These are phyloP conservation scores for Fraxinus nigra DNA, from an alignment of 305 asterid genomes.

Conservation along the genomic window DNA sequence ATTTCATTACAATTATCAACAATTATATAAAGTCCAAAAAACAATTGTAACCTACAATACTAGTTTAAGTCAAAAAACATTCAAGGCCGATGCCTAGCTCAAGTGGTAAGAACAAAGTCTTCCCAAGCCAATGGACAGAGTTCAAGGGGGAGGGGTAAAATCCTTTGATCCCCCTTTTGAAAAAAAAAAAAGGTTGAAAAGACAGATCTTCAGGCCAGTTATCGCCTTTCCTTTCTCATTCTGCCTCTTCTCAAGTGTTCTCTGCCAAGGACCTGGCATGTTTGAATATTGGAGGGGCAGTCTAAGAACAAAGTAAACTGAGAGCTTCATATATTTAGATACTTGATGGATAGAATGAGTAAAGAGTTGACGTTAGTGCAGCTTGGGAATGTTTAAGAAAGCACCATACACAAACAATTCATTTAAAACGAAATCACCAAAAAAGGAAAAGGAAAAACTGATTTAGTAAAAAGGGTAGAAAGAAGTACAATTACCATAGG, in stretches of 20 bases:
- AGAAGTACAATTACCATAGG: neutral
- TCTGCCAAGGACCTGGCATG: neutral
- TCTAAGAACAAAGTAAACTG: neutral
- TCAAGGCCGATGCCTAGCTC: neutral
- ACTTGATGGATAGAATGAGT: neutral
- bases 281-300: neutral
- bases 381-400: neutral
- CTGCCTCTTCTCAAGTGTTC: constrained; percentile 2
- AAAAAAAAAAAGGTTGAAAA: neutral
- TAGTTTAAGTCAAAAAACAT: constrained; percentile 4
- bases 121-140: neutral
- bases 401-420: neutral
- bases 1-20: constrained; percentile 4
- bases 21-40: neutral
- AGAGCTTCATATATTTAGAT: neutral
- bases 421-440: neutral
- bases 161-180: neutral
- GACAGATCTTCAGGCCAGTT: neutral
- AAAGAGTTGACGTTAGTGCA: neutral
- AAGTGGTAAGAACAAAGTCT: neutral
- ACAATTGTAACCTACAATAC: neutral
- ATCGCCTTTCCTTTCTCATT: neutral
- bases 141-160: neutral
- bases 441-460: neutral
- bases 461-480: neutral